These are phyloP conservation scores for Linnemannia zychae DNA, from an alignment of 192 early-diverging fungal species.

Conservation along the genomic window DNA sequence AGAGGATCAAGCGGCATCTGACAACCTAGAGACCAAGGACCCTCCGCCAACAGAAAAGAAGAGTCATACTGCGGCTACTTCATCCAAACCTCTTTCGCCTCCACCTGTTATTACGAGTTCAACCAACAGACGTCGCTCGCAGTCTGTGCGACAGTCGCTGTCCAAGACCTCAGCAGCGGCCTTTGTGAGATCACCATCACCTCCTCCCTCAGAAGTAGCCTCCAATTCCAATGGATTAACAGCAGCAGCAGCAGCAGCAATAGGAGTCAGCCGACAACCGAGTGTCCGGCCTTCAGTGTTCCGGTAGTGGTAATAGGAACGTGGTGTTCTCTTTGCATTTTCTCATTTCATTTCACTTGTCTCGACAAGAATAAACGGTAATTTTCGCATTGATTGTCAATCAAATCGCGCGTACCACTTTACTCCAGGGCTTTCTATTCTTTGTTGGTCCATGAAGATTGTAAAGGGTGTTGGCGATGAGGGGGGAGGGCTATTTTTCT, in stretches of 20 bases:
- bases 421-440: too few relatives aligned
- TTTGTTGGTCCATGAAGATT: too few relatives aligned
- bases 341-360: too few relatives aligned
- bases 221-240: too few relatives aligned
- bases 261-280: not conserved
- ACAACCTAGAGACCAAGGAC: not conserved
- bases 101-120: not conserved
- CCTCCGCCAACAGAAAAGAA: not conserved
- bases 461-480: too few relatives aligned
- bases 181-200: not conserved
- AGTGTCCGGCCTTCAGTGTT: not conserved
- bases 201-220: not conserved
- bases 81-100: not conserved
- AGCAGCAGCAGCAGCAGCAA: too few relatives aligned
- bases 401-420: too few relatives aligned
- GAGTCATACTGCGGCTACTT: not conserved
- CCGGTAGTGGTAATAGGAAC: not conserved
- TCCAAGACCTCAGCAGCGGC: not conserved
- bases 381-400: too few relatives aligned
- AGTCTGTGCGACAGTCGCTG: not conserved
- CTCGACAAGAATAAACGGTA: too few relatives aligned
- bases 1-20: not conserved
- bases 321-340: too few relatives aligned
- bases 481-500: too few relatives aligned
- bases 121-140: not conserved